phyloP scores from a whole-genome alignment of 225 moss, liverwort and hornwort species.

The Sphagnum contortum region DNA sequence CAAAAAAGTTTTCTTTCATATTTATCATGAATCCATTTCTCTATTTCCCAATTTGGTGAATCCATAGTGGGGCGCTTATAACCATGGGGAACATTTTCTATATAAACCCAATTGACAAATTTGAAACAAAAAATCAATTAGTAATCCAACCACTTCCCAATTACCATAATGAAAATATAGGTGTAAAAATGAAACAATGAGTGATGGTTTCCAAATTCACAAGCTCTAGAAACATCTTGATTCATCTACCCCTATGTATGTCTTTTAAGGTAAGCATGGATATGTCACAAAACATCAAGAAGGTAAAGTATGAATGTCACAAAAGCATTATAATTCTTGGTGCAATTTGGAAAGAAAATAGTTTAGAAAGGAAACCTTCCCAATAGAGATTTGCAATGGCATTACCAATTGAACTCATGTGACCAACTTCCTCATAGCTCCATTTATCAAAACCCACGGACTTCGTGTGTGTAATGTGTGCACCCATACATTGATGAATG shows the following conservation, averaged over 20 bases:
- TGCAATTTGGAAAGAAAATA: not conserved
- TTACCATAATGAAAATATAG: too few relatives aligned
- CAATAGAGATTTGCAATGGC: slow-evolving; percentile 47
- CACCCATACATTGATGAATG: slow-evolving; percentile 48
- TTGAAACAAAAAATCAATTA: too few relatives aligned
- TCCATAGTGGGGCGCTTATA: slow-evolving; percentile 42
- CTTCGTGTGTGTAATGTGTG: slow-evolving; percentile 65
- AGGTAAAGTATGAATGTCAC: not conserved
- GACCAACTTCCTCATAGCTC: slow-evolving; percentile 45
- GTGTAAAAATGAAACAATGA: not conserved
- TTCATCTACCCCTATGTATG: not conserved
- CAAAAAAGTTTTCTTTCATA: slow-evolving; percentile 58
- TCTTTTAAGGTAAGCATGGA: not conserved
- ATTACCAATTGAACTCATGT: slow-evolving; percentile 57
- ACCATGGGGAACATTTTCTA: slow-evolving; percentile 49
- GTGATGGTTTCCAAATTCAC: too few relatives aligned
- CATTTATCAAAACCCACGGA: slow-evolving; percentile 61
- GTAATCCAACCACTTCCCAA: too few relatives aligned
- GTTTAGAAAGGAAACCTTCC: slow-evolving; percentile 26
- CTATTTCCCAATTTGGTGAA: slow-evolving; percentile 40
- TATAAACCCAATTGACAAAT: not conserved
- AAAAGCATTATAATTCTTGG: not conserved
- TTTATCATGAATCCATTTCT: slow-evolving; percentile 68
- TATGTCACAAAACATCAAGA: not conserved
- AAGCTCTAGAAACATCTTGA: not conserved